Evolutionary conservation across 805 yeast genomes (phyloP).

Genomic region (Saturnispora hagleri): DNA sequence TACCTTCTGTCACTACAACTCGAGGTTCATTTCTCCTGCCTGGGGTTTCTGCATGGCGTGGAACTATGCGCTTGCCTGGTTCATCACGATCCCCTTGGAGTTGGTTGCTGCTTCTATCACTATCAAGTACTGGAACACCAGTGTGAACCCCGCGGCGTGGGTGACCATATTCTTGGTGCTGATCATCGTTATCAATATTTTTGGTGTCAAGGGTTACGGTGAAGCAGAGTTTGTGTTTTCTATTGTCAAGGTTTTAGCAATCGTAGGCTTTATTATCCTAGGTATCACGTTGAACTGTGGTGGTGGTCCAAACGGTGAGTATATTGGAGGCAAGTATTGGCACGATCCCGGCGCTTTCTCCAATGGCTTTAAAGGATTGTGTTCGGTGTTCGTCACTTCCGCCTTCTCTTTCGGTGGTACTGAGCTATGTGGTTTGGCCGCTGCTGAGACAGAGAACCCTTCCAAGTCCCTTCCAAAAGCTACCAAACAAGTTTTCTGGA

Average conservation of each 20-base stretch:
- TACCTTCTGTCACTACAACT: constrained; percentile 46
- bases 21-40: constrained; percentile 46
- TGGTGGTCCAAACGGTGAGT: constrained; percentile 48
- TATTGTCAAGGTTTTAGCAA: constrained; percentile 42
- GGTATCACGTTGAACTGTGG: constrained; percentile 46
- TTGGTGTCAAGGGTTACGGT: constrained; percentile 57
- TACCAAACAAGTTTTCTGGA: constrained; percentile 52
- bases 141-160: constrained; percentile 40
- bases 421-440: constrained; percentile 51
- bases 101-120: constrained; percentile 44
- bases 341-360: constrained; percentile 46
- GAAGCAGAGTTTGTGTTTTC: constrained; percentile 54
- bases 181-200: constrained; percentile 40
- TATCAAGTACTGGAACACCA: constrained; percentile 36
- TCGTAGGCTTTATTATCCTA: constrained; percentile 46
- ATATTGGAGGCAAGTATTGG: constrained; percentile 52
- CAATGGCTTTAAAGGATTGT: constrained; percentile 46
- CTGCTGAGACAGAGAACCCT: constrained; percentile 52
- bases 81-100: constrained; percentile 41
- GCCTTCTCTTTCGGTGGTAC: constrained; percentile 56
- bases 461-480: constrained; percentile 51
- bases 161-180: constrained; percentile 43
- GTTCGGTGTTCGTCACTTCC: constrained; percentile 49
- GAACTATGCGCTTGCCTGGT: constrained; percentile 44
- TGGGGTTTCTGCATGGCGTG: constrained; percentile 53